Evolutionary conservation across 495 filamentous ascomycete genomes (phyloP).

Genomic region (Lichenothelia convexa): DNA sequence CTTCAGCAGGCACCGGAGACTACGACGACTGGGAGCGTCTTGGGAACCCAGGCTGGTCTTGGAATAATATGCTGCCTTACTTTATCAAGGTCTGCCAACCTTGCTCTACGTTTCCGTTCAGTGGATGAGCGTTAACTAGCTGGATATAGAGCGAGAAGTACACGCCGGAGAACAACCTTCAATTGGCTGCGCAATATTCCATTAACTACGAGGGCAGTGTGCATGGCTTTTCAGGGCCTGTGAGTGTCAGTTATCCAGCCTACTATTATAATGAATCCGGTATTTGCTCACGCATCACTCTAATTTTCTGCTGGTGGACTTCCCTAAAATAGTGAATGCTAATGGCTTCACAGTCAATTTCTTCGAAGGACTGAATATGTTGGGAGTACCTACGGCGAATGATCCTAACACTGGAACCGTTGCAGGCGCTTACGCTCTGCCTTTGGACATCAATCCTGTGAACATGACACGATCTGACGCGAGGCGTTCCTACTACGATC

Average conservation of each 20-base stretch:
- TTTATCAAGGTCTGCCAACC: conserved; percentile 5
- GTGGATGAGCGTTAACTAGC: too few relatives aligned
- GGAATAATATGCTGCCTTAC: conserved; percentile 5
- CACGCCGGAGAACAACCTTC: conserved; percentile 14
- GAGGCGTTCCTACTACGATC: conserved; percentile 9
- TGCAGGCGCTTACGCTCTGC: conserved; percentile 11
- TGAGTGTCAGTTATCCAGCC: conserved; percentile 34
- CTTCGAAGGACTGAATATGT: conserved; percentile 10
- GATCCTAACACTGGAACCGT: conserved; percentile 10
- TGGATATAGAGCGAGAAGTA: conserved; percentile 11
- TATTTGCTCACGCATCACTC: too few relatives aligned
- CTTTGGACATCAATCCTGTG: conserved; percentile 10
- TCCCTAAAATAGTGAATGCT: too few relatives aligned
- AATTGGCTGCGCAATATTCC: conserved; percentile 21
- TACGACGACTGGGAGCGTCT: conserved; percentile 8
- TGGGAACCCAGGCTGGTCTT: conserved; percentile 8
- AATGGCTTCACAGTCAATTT: too few relatives aligned
- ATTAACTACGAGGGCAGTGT: conserved; percentile 21
- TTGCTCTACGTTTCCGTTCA: conserved; percentile 6
- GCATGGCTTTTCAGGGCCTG: conserved; percentile 24
- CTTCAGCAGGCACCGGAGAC: too few relatives aligned
- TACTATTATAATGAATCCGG: conserved; percentile 8
- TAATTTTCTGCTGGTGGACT: too few relatives aligned
- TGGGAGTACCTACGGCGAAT: conserved; percentile 12
- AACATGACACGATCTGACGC: conserved; percentile 8